phyloP scores from a whole-genome alignment of 2,329 filamentous ascomycete species.

The Claviceps sp. region DNA sequence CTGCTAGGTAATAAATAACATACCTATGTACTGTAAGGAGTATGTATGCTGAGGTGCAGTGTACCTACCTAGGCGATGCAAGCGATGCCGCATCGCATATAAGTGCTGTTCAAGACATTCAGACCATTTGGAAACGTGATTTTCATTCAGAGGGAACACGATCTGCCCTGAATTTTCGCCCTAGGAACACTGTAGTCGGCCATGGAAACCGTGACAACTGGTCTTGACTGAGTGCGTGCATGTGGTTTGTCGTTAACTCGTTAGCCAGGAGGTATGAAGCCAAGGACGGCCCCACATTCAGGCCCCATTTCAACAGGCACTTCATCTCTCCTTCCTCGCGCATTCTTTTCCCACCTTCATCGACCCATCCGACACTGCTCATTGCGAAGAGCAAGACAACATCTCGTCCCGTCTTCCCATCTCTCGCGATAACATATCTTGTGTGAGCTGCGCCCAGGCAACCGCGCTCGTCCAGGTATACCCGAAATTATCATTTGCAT shows the following conservation, averaged over 20 bases:
- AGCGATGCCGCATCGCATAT: no score
- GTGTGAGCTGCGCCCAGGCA: neutral
- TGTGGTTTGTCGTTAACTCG: neutral
- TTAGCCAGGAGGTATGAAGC: neutral
- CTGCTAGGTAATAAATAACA: no score
- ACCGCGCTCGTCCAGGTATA: neutral
- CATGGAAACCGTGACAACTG: no score
- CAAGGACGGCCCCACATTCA: neutral
- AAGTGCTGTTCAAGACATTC: no score
- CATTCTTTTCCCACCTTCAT: neutral
- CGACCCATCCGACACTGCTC: conserved; percentile 1
- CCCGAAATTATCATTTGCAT: neutral
- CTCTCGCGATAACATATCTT: neutral
- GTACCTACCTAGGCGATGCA: no score
- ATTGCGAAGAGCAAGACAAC: neutral
- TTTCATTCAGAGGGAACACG: no score
- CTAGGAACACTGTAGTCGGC: no score
- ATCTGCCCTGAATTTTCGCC: no score
- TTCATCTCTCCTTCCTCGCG: neutral
- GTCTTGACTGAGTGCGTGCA: no score
- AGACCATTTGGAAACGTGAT: no score
- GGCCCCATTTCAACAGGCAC: neutral
- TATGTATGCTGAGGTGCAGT: no score
- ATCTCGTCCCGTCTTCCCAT: neutral
- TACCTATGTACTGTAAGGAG: no score